A percentile compares a stretch with the other conserved stretches of the same genome.
Evolutionary conservation across 139 green algal species (phyloP).

Genomic region (Pleodorina starrii): DNA sequence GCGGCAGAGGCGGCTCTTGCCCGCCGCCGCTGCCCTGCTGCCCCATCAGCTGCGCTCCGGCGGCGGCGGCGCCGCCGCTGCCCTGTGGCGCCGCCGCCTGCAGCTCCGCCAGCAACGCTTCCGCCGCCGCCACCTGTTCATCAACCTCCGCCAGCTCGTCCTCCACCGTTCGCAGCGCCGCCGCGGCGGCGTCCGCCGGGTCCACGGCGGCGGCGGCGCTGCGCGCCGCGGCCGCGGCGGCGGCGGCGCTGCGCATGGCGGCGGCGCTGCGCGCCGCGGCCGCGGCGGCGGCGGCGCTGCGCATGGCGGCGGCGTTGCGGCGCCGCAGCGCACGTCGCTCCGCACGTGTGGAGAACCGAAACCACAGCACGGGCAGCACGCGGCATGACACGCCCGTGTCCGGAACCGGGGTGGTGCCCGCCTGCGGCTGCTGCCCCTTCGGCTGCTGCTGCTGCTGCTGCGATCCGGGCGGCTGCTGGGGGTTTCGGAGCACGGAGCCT

Average conservation of each 20-base stretch:
- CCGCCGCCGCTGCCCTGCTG: no score
- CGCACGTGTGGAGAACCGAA: not conserved
- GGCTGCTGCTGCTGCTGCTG: constrained; percentile 13
- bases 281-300: not conserved
- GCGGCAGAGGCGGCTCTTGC: no score
- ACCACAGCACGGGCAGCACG: constrained; percentile 42
- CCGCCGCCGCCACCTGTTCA: not conserved
- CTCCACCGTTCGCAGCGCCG: no score
- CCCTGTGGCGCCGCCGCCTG: not conserved
- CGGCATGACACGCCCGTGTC: not conserved
- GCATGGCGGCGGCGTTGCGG: not conserved
- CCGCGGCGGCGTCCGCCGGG: no score
- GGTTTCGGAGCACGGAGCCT: no score
- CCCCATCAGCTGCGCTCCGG: no score
- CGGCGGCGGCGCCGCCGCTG: no score
- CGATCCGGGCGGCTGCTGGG: not conserved
- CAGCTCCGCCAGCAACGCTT: not conserved
- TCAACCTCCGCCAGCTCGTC: not conserved
- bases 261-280: not conserved
- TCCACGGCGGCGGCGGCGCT: no score
- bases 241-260: not conserved
- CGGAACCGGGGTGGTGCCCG: not conserved
- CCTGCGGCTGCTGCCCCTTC: not conserved
- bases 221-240: not conserved
- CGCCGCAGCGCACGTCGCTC: constrained; percentile 3